A percentile compares a stretch with the other conserved stretches of the same genome.
phyloP scores from a whole-genome alignment of 1,139 yeast genomes.

The Yamadazyma mexicana region DNA sequence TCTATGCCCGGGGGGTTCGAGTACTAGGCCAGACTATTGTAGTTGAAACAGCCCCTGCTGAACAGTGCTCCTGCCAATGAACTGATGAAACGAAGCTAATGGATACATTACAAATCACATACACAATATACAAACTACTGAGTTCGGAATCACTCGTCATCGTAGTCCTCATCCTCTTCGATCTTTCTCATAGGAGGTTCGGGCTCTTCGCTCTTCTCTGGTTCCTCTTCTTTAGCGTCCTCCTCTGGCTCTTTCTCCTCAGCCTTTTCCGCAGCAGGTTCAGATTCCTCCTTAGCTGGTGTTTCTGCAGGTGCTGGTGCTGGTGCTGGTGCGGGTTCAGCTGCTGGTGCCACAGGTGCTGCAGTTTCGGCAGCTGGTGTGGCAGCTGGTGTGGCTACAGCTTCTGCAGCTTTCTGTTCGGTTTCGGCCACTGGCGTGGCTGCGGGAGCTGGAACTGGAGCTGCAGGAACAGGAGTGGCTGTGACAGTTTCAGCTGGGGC shows the following conservation, averaged over 20 bases:
- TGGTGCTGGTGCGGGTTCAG: conserved; percentile 1
- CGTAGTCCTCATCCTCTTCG: conserved; percentile 83
- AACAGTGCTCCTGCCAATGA: too few species aligned
- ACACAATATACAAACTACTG: neutral
- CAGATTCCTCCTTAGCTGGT: neutral
- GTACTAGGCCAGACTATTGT: too few species aligned
- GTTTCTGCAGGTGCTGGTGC: too few species aligned
- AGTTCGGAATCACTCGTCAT: conserved; percentile 50
- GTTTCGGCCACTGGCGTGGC: conserved; percentile 8
- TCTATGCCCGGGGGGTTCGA: conserved; percentile 7
- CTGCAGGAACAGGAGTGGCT: conserved; percentile 7
- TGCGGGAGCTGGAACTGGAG: conserved; percentile 7
- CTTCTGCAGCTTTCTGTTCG: neutral
- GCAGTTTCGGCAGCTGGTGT: conserved; percentile 6
- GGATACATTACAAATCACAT: neutral
- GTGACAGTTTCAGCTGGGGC: conserved; percentile 6
- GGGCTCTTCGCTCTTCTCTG: conserved; percentile 28
- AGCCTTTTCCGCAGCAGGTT: conserved; percentile 3
- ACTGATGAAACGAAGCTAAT: too few species aligned
- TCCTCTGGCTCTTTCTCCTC: conserved; percentile 6
- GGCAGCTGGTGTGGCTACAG: conserved; percentile 4
- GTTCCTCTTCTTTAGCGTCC: conserved; percentile 23
- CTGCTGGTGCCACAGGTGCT: conserved; percentile 1
- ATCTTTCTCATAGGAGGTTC: conserved; percentile 76
- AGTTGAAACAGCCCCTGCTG: too few species aligned